Percentiles rank a stretch among this genome's conserved stretches.
phyloP scores from a whole-genome alignment of 805 yeast genomes.

The Candida corydali region DNA sequence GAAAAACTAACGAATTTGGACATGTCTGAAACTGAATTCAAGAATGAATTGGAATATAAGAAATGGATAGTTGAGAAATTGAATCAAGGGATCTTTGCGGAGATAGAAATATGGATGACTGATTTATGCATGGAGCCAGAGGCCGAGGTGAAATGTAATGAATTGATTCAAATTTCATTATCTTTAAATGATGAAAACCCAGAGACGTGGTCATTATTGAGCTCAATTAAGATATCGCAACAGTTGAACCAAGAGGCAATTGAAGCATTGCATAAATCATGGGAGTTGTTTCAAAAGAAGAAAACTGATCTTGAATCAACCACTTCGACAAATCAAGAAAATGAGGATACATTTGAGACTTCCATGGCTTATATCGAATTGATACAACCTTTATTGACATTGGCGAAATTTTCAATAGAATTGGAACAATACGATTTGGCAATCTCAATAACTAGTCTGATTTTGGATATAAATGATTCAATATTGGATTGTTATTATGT shows the following conservation, averaged over 20 bases:
- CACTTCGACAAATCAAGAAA: conserved; percentile 9
- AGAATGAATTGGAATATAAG: conserved; percentile 19
- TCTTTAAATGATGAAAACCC: conserved; percentile 59
- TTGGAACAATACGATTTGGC: conserved; percentile 67
- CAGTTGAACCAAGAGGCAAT: conserved; percentile 70
- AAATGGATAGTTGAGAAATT: conserved; percentile 46
- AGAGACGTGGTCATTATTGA: conserved; percentile 76
- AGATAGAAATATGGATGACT: conserved; percentile 96
- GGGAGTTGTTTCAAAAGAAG: conserved; percentile 61
- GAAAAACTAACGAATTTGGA: conserved; percentile 25
- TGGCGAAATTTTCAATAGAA: conserved; percentile 76
- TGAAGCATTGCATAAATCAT: conserved; percentile 60
- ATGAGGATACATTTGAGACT: conserved; percentile 36
- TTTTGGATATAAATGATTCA: conserved; percentile 80
- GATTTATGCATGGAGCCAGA: conserved; percentile 91
- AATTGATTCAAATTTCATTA: conserved; percentile 61
- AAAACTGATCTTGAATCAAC: conserved; percentile 46
- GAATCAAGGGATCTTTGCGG: conserved; percentile 74
- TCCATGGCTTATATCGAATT: conserved; percentile 57
- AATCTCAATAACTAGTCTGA: conserved; percentile 55
- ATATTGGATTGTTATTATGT: conserved; percentile 78
- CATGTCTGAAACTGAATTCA: conserved; percentile 20
- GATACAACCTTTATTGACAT: conserved; percentile 67
- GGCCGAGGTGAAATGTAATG: conserved; percentile 80
- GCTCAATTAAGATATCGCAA: conserved; percentile 88